Conservation (phyloP, 495 filamentous ascomycete genomes). For the Neurospora sp. region DNA sequence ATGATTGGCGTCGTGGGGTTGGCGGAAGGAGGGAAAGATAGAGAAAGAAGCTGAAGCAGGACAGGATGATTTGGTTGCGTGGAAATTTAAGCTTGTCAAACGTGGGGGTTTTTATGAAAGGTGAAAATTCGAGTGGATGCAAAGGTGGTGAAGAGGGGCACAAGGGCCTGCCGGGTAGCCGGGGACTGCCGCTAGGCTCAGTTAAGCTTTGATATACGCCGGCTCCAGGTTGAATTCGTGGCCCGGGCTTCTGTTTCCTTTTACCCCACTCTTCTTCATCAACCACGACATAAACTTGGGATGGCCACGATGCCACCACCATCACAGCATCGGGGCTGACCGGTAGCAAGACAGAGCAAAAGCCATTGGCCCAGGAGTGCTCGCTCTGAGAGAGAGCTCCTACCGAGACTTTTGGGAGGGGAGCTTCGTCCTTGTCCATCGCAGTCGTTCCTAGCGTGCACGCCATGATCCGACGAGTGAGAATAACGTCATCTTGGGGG, state of each 20-base stretch:
- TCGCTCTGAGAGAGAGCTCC: neutral
- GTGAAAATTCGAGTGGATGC: neutral
- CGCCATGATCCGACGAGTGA: neutral
- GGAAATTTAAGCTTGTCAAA: slow-evolving; percentile 16
- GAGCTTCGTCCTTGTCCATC: neutral
- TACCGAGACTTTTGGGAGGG: neutral
- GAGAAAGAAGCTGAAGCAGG: slow-evolving; percentile 1
- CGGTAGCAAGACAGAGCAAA: neutral
- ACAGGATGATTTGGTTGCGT: slow-evolving; percentile 7
- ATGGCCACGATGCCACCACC: neutral
- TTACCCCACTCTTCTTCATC: neutral
- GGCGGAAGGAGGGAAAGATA: slow-evolving; percentile 1
- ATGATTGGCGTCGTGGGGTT: neutral
- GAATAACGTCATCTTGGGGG: neutral
- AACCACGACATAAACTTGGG: neutral
- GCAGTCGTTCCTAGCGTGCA: neutral
- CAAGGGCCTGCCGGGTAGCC: neutral
- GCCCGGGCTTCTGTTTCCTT: neutral
- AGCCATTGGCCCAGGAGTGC: neutral
- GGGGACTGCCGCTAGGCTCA: neutral
- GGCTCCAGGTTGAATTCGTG: neutral
- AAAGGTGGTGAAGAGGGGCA: neutral
- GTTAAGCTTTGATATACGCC: neutral
- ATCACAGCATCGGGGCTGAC: neutral
- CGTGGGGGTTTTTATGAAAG: slow-evolving; percentile 11